A percentile compares a stretch with the other conserved stretches of the same genome.
Evolutionary conservation across 2,329 filamentous ascomycete species (phyloP).

Genomic region (Blastomyces silverae): DNA sequence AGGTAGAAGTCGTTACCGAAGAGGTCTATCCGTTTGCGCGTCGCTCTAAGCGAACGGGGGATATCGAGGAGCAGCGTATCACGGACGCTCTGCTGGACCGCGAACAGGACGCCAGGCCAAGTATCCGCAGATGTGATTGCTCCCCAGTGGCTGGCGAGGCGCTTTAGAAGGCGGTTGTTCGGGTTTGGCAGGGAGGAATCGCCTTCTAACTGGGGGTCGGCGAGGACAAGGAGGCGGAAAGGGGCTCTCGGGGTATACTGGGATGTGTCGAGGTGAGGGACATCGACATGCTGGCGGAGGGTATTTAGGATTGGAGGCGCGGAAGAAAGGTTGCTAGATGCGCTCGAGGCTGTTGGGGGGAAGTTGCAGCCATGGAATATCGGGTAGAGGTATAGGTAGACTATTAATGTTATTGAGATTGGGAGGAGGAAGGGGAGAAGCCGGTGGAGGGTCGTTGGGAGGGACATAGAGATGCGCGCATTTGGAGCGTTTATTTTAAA

Average conservation of each 20-base stretch:
- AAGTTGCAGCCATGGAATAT: conserved; percentile 74
- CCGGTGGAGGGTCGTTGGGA: conserved; percentile 43
- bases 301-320: conserved; percentile 31
- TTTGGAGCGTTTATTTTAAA: conserved; percentile 19
- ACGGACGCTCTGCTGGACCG: conserved; percentile 24
- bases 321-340: conserved; percentile 13
- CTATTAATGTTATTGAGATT: conserved; percentile 60
- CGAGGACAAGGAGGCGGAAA: conserved; percentile 79
- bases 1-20: conserved; percentile 93
- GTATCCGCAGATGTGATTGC: conserved; percentile 21
- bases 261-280: conserved; percentile 15
- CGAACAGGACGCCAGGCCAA: conserved; percentile 13
- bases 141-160: conserved; percentile 36
- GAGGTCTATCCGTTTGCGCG: conserved; percentile 76
- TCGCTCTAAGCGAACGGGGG: conserved; percentile 57
- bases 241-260: conserved; percentile 50
- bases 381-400: conserved; percentile 85
- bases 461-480: conserved; percentile 42
- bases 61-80: conserved; percentile 59
- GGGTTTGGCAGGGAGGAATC: conserved; percentile 67
- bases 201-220: conserved; percentile 89
- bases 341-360: conserved; percentile 42
- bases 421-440: conserved; percentile 52
- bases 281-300: conserved; percentile 33
- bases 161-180: conserved; percentile 41